Evolutionary conservation across 495 filamentous ascomycete genomes (phyloP), one percentile per base, ranked within the genome.

Genomic region (Trichoderma reesei): DNA sequence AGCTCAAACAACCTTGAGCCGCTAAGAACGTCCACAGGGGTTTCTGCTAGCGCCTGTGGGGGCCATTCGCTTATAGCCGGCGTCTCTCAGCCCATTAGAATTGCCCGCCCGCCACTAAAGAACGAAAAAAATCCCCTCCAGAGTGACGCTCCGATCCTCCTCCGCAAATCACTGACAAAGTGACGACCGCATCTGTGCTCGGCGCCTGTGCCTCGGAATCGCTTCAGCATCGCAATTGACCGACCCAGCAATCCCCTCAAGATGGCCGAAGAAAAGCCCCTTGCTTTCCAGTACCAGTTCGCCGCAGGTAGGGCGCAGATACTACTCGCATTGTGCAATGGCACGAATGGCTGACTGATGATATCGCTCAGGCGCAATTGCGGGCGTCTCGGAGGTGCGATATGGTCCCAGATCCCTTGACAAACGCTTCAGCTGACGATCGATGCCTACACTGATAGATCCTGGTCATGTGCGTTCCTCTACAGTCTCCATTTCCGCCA

Each of bases 371-470:
- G 85, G 85, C 70, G 91, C 92, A 66, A 86, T 96, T 68, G 91
- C 91, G 69, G 91, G 91, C 80, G 90, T 96, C 61, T 94, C 90
- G 67, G 91, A 96, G 83, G 90, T 90, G 78, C 80, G 88, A 73
- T 36, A 63, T 48, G 44, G 20, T 48, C 39, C 65, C 62, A 72
- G 68, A 65, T 65, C 69, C 70, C 62, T 68, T 69, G 62, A 69
- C 72, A 39, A 71, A 72, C 56, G 68, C 69, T 51, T 72, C 66
- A 59, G 69, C 72, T 65, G 69, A 67, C 68, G 66, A 73, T 74
- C 66, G 64, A 73, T 67, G 68, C 66, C 64, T 62, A 68, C 51
- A 2, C 9, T 20, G 13, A 56, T 74, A 93, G 90, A 94, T 96
- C 78, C 75, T 94, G 71, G 82, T 93, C 51, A 95, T 95, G 90